Evolutionary conservation across 495 filamentous ascomycete genomes (phyloP), one percentile per base, ranked within the genome.

Genomic region (Cercophora samala): DNA sequence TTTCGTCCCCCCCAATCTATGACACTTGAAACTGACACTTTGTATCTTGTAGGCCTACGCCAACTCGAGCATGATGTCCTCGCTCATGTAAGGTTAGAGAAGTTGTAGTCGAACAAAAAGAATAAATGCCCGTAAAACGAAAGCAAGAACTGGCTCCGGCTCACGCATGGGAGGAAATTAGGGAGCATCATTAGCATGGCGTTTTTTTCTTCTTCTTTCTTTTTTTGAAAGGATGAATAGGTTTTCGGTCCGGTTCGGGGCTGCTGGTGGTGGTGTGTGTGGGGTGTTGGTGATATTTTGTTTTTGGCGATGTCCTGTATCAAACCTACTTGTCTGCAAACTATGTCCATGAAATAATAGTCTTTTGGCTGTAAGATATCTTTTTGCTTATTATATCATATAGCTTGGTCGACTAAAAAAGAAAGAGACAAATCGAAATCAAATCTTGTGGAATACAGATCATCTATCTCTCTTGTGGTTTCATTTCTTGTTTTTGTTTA

Each of bases 31-130:
- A 22, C 53, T 70, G 19, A 8, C 21, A 22, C 55, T 66, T 64
- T 67, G 37, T 22, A 24, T 18, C 15, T 4, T 29, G 13, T 68
- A 91, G 89, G 91, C 91, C 32, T 95, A 95, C 71, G 91, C 90
- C 19, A 88, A 93, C 73, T 93, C 85, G 78, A 90, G 89, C 25
- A 80, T 93, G 64, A 88, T 92, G 83, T 92, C 87, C 8, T 76
- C 78, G 25, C 67, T 82, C 68, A 82, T 82, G 80, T 84, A 79
- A 71, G 53, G 18, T n/a, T n/a, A n/a, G 8, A 56, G 18, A 55
- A 65, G 3, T 5, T 25, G 54, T 26, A 21, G 66, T 23, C 11
- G 52, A 9, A 29, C n/a, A 51, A 19, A 54, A 18, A 56, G 15
- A 56, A 56, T 56, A 21, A 8, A 23, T 56, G 53, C 37, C 6